These are phyloP conservation scores for Drosera capensis DNA, from an alignment of 148 eudicot genomes.

Conservation along the genomic window DNA sequence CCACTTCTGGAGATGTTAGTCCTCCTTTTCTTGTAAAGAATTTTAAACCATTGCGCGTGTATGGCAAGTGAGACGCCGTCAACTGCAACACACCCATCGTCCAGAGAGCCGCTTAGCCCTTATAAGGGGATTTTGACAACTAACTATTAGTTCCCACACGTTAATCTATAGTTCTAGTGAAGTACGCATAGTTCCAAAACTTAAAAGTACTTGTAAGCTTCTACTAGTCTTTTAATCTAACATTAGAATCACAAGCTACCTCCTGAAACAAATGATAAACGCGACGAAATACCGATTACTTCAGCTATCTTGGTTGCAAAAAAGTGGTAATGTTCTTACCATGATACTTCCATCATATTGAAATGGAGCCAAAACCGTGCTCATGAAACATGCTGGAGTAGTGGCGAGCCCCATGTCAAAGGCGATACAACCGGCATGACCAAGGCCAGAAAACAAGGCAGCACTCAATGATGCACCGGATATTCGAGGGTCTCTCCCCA, in stretches of 20 bases:
- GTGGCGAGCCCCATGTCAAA: slow-evolving; percentile 92
- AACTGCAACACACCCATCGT: slow-evolving; percentile 28
- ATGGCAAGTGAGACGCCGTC: slow-evolving; percentile 95
- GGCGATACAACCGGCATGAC: slow-evolving; percentile 44
- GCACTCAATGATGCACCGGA: slow-evolving; percentile 50
- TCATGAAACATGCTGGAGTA: slow-evolving; percentile 96
- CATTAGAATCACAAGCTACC: neutral
- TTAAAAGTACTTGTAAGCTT: too few relatives aligned
- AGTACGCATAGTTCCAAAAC: neutral
- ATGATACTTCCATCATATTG: slow-evolving; percentile 69
- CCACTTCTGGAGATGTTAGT: slow-evolving; percentile 63
- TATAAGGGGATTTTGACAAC: too few relatives aligned
- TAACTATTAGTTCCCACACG: neutral
- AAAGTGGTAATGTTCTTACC: slow-evolving; percentile 24
- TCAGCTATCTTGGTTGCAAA: neutral
- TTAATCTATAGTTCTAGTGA: neutral
- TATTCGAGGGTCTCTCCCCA: slow-evolving; percentile 64
- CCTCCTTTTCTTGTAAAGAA: slow-evolving; percentile 86
- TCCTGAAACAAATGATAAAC: neutral
- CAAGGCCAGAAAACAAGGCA: slow-evolving; percentile 64
- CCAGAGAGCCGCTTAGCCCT: too few relatives aligned
- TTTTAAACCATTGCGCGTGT: slow-evolving; percentile 84
- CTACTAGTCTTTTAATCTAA: too few relatives aligned
- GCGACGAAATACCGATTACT: neutral
- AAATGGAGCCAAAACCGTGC: slow-evolving; percentile 68